Percentiles rank a stretch among this genome's conserved stretches.
phyloP scores from a whole-genome alignment of 2,329 filamentous ascomycete genomes.

The Mycosphaerella sp. region DNA sequence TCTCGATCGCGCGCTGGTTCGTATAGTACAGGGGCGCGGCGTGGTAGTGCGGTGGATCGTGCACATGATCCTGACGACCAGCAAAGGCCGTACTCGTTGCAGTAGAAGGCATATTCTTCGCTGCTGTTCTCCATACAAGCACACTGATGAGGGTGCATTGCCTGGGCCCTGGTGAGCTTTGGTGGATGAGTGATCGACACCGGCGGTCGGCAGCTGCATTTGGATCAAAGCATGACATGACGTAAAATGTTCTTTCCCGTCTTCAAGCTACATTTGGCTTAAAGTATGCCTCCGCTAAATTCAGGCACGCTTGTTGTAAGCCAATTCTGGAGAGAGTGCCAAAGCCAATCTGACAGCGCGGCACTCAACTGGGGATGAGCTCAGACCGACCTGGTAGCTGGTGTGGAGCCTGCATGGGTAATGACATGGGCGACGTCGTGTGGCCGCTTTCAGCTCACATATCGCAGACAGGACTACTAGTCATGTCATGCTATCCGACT shows the following conservation, averaged over 20 bases:
- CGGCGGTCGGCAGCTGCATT: constrained; percentile 23
- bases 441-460: constrained; percentile 5
- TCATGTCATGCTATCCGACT: constrained; percentile 14
- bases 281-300: too few relatives aligned
- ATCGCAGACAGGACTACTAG: constrained; percentile 3
- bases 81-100: constrained; percentile 1
- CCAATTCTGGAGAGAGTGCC: constrained; percentile 18
- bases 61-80: constrained; percentile 10
- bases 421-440: constrained; percentile 12
- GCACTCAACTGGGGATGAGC: constrained; percentile 15
- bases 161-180: too few relatives aligned
- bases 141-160: background rate
- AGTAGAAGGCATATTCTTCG: background rate
- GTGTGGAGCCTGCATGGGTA: constrained; percentile 18
- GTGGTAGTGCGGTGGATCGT: constrained; percentile 2
- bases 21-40: constrained; percentile 1
- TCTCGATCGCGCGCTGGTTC: constrained; percentile 14
- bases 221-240: too few relatives aligned
- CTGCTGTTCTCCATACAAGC: background rate
- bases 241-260: too few relatives aligned
- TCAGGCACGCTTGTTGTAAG: constrained; percentile 14
- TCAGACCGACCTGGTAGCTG: constrained; percentile 16
- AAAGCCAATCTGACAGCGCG: constrained; percentile 23
- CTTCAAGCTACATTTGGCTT: too few relatives aligned
- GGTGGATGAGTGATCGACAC: background rate